Base-by-base conservation (phyloP, 75 land plant genomes). In the Pinus albicaulis region DNA sequence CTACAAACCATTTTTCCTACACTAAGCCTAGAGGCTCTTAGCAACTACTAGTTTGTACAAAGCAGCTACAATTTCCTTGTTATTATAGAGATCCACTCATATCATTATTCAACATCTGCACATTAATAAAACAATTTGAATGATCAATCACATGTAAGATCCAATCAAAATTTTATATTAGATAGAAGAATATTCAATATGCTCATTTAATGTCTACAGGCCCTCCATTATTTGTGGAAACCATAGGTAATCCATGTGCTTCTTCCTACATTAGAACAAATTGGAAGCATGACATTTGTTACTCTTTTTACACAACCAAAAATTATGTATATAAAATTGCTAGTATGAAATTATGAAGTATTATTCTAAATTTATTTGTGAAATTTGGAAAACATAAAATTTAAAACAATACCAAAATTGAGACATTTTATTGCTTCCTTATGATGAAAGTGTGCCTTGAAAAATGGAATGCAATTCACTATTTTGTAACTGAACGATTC, bases 181-280 rank as follows among this genome's bases (percentile, higher is more conserved):
- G 56, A 36, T 7, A 48, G 17, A 8, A 20, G 14, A 55, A 24
- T 73, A n/a, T 14, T 68, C 31, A 11, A 68, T 73, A 73, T 69
- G 93, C 99, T 92, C 86, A 74, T 52, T 87, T 88, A 55, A 96
- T 96, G 80, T 96, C 99, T 60, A 96, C 98, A 61, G 99, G 99
- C 72, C 99, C 99, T 76, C 99, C 99, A 84, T 96, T 96, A 80
- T 88, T 92, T 28, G 99, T 96, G 11, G 99, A 97, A 75, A 96
- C 99, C 80, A 92, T 93, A 22, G 98, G 99, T 73, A 96, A 79
- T 82, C 99, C 99, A 88, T 92, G 79, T 38, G 94, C 97, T 57
- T 97, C 89, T 74, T 97, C 99, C 99, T 96, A 89, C 52, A 74
- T 63, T 77, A 36, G 14, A 74, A 60, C 25, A 74, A 55, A 77